A percentile compares a stretch with the other conserved stretches of the same genome.
Evolutionary conservation across 768 basidiomycete genomes (phyloP).

Genomic region (Collybiopsis luxurians): DNA sequence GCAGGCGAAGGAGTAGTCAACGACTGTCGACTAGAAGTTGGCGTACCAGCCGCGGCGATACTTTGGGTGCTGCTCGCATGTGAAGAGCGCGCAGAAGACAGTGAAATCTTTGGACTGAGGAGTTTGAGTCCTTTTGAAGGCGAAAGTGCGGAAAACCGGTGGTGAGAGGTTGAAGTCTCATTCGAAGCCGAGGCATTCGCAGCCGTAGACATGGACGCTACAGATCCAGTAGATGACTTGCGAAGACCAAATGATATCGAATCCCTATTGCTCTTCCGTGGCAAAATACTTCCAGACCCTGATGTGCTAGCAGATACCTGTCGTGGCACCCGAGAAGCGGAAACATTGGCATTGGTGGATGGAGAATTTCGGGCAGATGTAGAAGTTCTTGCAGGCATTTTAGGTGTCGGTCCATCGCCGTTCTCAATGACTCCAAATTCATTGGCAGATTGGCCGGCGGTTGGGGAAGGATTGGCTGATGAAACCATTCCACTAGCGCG

Average conservation of each 20-base stretch:
- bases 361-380: conserved; percentile 67
- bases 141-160: conserved; percentile 80
- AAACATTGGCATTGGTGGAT: conserved; percentile 28
- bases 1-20: conserved; percentile 84
- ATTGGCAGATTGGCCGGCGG: conserved; percentile 43
- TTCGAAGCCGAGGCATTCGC: conserved; percentile 35
- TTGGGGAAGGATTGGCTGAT: conserved; percentile 67
- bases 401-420: conserved; percentile 46
- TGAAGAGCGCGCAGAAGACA: conserved; percentile 55
- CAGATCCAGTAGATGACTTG: conserved; percentile 81
- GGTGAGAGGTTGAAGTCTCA: conserved; percentile 35
- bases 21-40: conserved; percentile 72
- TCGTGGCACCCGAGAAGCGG: conserved; percentile 63
- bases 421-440: conserved; percentile 84
- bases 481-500: conserved; percentile 50
- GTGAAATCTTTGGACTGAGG: conserved; percentile 72
- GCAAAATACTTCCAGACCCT: conserved; percentile 42
- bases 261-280: conserved; percentile 72
- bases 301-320: conserved; percentile 53
- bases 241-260: conserved; percentile 79
- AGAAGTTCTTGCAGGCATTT: conserved; percentile 41
- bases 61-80: conserved; percentile 49
- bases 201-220: conserved; percentile 62
- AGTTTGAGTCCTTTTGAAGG: conserved; percentile 84
- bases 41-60: conserved; percentile 52